Evolutionary conservation across 805 yeast genomes (phyloP), one percentile per base, ranked within the genome.

Genomic region (Metschnikowia sp.): DNA sequence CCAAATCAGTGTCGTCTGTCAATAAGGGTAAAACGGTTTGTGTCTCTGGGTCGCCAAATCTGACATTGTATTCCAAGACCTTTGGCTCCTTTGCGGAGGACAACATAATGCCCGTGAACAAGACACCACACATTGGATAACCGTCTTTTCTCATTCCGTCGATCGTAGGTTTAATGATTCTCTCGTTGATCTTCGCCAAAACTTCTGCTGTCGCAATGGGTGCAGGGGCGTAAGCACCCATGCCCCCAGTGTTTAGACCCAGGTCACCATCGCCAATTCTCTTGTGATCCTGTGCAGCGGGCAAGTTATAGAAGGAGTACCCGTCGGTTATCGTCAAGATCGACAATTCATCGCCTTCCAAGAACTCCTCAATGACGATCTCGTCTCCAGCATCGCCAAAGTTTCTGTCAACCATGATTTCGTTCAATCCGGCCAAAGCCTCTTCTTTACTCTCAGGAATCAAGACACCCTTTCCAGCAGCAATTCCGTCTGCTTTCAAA

Each of bases 151-250:
- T 86, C 96, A 94, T 88, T 49, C 99, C 98, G 59, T 84, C 90
- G 61, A 94, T 84, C 33, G 97, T 87, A 47, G 98, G 98, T 69
- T 85, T 83, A 60, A 95, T 78, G 59, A 95, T 78, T n/a, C 78
- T 74, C 40, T 75, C 72, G 61, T 90, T 82, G 63, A 94, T 90
- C 66, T 82, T 75, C 51, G 76, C 71, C 59, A 91, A 68, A 33
- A 94, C 65, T 22, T 78, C 75, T 2, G 88, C 83, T 15, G 97
- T 88, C 15, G 95, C 98, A 53, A 89, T 76, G 47, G 99, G 99
- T 10, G 98, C 96, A 31, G 99, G 99, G 8, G 98, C 94, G 63
- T 94, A 94, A 8, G 98, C 96, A 54, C 99, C 99, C 99, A 94
- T 94, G 54, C 99, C 99, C 57, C 99, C 99, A 34, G 99, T 94